Evolutionary conservation across 331 rosid genomes (phyloP).

Genomic region (Rhamnella rubrinervis): DNA sequence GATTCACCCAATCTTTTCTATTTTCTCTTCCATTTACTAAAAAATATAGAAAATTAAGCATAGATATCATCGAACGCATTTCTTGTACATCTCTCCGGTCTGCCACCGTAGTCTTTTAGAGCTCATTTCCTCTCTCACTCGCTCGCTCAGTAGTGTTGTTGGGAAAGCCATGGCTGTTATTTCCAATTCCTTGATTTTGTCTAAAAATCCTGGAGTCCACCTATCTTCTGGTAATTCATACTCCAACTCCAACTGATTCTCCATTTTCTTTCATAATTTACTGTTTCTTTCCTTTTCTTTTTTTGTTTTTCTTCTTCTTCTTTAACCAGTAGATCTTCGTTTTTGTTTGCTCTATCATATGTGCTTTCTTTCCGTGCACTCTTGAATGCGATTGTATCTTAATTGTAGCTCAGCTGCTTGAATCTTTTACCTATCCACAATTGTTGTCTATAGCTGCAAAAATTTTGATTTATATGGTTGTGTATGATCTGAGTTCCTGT

Average conservation of each 20-base stretch:
- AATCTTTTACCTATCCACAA: too few species aligned
- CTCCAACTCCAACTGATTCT: neutral
- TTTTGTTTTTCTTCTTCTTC: neutral
- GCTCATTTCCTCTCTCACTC: slow-evolving; percentile 1
- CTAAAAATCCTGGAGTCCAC: slow-evolving; percentile 32
- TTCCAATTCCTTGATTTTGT: slow-evolving; percentile 41
- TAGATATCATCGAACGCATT: slow-evolving; percentile 34
- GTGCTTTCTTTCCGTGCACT: too few species aligned
- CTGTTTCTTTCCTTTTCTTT: too few species aligned
- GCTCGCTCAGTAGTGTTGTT: neutral
- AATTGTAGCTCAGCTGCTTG: too few species aligned
- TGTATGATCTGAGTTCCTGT: too few species aligned
- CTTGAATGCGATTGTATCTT: too few species aligned
- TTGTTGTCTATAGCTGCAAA: too few species aligned
- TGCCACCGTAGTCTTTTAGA: slow-evolving; percentile 17
- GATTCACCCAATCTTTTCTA: neutral
- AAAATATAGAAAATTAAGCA: neutral
- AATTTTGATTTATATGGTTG: too few species aligned
- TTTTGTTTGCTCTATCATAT: neutral
- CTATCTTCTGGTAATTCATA: slow-evolving; percentile 38
- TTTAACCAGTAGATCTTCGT: neutral
- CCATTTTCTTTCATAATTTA: neutral
- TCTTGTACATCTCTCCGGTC: neutral
- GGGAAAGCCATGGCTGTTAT: slow-evolving; percentile 37
- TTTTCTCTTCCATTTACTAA: neutral